phyloP scores from a whole-genome alignment of 75 land plant species.

The Cunninghamia lanceolata region DNA sequence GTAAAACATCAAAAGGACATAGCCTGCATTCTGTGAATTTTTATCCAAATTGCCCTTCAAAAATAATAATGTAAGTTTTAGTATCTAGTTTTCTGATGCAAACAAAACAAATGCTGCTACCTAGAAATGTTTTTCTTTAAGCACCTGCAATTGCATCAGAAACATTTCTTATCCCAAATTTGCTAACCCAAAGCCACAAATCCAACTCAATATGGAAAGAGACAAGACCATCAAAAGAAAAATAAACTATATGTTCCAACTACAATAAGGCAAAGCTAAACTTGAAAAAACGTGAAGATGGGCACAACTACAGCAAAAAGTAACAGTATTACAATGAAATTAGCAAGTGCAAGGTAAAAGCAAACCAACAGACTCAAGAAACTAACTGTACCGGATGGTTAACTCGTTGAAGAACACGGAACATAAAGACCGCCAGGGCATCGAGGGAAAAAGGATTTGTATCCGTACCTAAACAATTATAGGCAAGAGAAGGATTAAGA shows the following conservation, averaged over 20 bases:
- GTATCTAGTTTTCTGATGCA: neutral
- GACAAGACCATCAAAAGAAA: neutral
- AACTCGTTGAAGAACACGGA: conserved; percentile 82
- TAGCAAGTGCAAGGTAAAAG: neutral
- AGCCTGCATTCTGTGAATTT: conserved; percentile 91
- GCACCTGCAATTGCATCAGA: neutral
- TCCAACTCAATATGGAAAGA: neutral
- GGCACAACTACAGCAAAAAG: neutral
- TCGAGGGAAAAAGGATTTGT: conserved; percentile 95
- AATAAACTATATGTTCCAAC: neutral
- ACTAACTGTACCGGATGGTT: conserved; percentile 81
- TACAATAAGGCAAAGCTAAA: neutral
- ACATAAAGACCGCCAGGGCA: conserved; percentile 82
- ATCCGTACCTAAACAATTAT: conserved; percentile 66
- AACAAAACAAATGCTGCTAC: neutral
- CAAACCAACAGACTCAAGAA: neutral
- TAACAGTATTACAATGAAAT: too few relatives aligned
- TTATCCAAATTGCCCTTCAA: conserved; percentile 91
- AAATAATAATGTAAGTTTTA: neutral
- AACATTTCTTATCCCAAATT: neutral
- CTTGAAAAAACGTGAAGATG: neutral
- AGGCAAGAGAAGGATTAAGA: neutral
- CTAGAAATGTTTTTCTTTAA: neutral
- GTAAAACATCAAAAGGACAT: conserved; percentile 95
- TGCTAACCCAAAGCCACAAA: neutral